Percentiles rank a stretch among this genome's conserved stretches.
phyloP scores from a whole-genome alignment of 1,284 basidiomycete species.

The Marasmius fiardii region DNA sequence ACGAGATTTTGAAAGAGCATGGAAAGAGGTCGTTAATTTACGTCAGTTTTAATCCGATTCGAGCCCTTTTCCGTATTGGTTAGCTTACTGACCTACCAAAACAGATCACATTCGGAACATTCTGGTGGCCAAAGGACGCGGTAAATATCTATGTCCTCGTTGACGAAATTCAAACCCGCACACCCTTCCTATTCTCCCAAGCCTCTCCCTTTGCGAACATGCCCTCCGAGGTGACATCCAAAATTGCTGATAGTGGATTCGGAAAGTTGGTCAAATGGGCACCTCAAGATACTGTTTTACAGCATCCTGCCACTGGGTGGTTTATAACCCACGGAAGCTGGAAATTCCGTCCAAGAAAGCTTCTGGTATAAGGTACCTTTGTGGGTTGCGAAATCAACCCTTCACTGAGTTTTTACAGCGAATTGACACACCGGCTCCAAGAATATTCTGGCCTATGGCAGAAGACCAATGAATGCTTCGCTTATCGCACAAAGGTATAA shows the following conservation, averaged over 20 bases:
- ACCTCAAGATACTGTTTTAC: constrained; percentile 22
- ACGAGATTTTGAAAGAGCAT: constrained; percentile 11
- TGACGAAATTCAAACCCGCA: constrained; percentile 15
- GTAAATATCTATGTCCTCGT: constrained; percentile 18
- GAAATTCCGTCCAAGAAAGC: constrained; percentile 16
- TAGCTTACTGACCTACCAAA: not conserved
- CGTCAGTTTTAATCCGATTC: constrained; percentile 7
- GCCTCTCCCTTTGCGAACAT: constrained; percentile 1
- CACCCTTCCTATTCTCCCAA: constrained; percentile 15
- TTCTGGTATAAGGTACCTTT: constrained; percentile 10
- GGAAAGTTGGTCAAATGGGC: constrained; percentile 17
- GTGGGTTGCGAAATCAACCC: constrained; percentile 1
- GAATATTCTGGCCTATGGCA: constrained; percentile 24
- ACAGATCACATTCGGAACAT: constrained; percentile 23
- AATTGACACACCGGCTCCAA: constrained; percentile 1
- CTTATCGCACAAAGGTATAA: constrained; percentile 16
- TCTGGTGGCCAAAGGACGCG: constrained; percentile 17
- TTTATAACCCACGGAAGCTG: constrained; percentile 22
- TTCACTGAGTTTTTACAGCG: not conserved
- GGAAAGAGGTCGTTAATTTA: constrained; percentile 18
- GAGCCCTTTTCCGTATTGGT: too few relatives aligned
- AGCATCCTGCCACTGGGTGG: constrained; percentile 23
- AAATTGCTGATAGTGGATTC: constrained; percentile 14
- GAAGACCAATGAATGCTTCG: constrained; percentile 16
- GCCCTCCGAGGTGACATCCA: constrained; percentile 7